Conservation (phyloP, 495 filamentous ascomycete genomes). For the Tricharina praecox region DNA sequence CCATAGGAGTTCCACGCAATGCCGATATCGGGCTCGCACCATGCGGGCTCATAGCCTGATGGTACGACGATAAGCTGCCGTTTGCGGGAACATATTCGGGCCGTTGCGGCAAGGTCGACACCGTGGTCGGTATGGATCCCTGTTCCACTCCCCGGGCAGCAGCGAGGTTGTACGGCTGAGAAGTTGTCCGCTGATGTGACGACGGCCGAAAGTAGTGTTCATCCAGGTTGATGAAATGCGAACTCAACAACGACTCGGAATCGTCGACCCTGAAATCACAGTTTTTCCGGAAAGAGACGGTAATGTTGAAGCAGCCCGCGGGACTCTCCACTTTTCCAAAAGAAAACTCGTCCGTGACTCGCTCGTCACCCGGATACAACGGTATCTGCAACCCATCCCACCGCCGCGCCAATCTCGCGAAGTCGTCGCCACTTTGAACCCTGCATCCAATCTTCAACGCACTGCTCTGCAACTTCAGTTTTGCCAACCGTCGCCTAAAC, state of each 20-base stretch:
- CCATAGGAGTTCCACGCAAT: constrained; percentile 46
- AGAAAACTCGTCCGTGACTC: constrained; percentile 54
- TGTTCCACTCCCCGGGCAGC: constrained; percentile 27
- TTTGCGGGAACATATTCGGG: constrained; percentile 66
- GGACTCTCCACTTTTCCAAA: constrained; percentile 74
- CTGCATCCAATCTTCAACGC: constrained; percentile 65
- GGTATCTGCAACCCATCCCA: constrained; percentile 55
- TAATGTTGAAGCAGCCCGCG: constrained; percentile 62
- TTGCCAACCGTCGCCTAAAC: constrained; percentile 56
- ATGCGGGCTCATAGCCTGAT: constrained; percentile 49
- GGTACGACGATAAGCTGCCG: constrained; percentile 84
- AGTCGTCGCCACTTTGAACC: constrained; percentile 43
- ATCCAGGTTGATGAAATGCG: constrained; percentile 85
- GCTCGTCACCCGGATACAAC: constrained; percentile 46
- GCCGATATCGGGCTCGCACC: constrained; percentile 79
- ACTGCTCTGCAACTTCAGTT: constrained; percentile 39
- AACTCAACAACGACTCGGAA: constrained; percentile 76
- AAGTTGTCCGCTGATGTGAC: constrained; percentile 24
- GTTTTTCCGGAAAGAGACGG: constrained; percentile 67
- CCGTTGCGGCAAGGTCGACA: constrained; percentile 44
- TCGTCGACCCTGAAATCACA: constrained; percentile 86
- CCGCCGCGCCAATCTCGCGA: constrained; percentile 21
- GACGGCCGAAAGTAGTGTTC: constrained; percentile 74
- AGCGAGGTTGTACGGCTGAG: constrained; percentile 20
- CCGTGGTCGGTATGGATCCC: background rate